Evolutionary conservation across 2,329 filamentous ascomycete genomes (phyloP).

Genomic region (Fusarium annulatum): DNA sequence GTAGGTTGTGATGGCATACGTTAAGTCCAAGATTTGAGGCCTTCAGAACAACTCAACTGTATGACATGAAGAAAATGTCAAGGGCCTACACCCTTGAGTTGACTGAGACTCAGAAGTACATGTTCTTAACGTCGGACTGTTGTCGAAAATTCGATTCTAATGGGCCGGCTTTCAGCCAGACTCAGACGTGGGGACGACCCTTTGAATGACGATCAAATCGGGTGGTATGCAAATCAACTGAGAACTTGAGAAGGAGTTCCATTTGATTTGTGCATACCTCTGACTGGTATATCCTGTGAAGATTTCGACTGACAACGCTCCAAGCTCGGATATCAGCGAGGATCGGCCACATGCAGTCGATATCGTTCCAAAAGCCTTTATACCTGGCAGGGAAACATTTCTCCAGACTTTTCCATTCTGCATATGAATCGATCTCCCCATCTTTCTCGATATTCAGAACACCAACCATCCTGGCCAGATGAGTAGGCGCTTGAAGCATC

Average conservation of each 20-base stretch:
- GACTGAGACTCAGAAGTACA: background rate
- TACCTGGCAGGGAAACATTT: background rate
- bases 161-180: background rate
- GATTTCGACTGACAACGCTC: background rate
- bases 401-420: background rate
- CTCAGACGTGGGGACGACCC: background rate
- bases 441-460: background rate
- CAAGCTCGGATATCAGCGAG: background rate
- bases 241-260: background rate
- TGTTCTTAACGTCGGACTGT: background rate
- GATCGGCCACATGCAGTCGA: background rate
- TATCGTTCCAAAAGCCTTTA: background rate
- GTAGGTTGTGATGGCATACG: background rate
- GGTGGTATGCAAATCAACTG: background rate
- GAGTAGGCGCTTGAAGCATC: background rate
- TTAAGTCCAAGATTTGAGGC: background rate
- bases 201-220: background rate
- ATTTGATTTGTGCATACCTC: background rate
- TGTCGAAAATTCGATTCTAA: background rate
- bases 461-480: background rate
- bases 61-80: background rate
- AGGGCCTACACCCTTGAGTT: too few relatives aligned
- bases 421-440: background rate
- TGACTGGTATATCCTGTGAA: background rate
- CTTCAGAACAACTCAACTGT: background rate